phyloP scores from a whole-genome alignment of 23 red algal genomes.

The Porphyridium purpureum region DNA sequence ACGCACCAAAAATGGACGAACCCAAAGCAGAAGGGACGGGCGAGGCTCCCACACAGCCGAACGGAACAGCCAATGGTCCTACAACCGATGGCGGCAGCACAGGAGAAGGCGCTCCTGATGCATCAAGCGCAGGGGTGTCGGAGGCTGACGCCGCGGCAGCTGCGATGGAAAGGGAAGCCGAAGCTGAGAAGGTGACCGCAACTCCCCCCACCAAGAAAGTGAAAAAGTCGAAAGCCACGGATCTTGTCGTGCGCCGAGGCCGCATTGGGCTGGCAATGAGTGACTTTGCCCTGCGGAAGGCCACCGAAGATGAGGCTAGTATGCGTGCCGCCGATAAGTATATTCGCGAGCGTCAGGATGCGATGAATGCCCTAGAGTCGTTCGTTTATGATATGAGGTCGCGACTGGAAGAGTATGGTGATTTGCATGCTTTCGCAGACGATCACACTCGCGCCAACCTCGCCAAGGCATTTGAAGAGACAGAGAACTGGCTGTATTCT shows the following conservation, averaged over 20 bases:
- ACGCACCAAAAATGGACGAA: slow-evolving; percentile 23
- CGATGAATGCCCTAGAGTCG: slow-evolving; percentile 87
- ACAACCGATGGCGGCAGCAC: neutral
- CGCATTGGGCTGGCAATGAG: neutral
- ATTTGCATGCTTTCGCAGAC: slow-evolving; percentile 49
- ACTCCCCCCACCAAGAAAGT: slow-evolving; percentile 20
- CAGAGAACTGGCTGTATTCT: slow-evolving; percentile 98
- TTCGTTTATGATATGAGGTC: slow-evolving; percentile 94
- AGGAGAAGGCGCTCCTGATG: neutral
- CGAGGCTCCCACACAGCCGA: neutral
- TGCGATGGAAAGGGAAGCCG: slow-evolving; percentile 6
- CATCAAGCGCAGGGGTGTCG: neutral
- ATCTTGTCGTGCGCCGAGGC: slow-evolving; percentile 12
- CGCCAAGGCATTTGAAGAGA: slow-evolving; percentile 30
- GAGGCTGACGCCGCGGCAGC: slow-evolving; percentile 3
- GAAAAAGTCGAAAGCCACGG: slow-evolving; percentile 39
- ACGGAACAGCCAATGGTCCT: neutral
- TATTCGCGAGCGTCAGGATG: slow-evolving; percentile 66
- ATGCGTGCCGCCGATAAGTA: slow-evolving; percentile 90
- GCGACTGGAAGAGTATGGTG: slow-evolving; percentile 49
- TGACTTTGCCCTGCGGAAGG: neutral
- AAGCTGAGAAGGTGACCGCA: too few relatives aligned
- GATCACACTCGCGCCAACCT: slow-evolving; percentile 15
- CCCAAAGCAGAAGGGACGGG: neutral
- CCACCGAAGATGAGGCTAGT: slow-evolving; percentile 48